Evolutionary conservation across 2,329 filamentous ascomycete species (phyloP), one percentile per base, ranked within the genome.

Genomic region (Ceratocystis cubensis): DNA sequence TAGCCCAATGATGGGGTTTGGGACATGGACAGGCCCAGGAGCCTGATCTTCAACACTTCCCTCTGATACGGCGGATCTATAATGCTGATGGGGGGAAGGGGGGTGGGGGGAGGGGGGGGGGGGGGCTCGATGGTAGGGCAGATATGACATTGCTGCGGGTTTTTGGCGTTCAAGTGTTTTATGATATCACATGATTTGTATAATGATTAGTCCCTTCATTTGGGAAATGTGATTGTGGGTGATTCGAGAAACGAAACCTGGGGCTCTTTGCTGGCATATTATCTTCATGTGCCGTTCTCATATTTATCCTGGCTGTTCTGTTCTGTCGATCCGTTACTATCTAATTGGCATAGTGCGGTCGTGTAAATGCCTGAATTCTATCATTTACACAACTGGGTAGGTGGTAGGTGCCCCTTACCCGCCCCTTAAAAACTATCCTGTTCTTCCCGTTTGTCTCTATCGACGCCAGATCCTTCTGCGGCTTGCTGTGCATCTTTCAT

Each of bases 401-500:
- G 37, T 41, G 37, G 10, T 41, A 41, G 37, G 37, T 41, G 37
- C 37, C 13, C 10, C 37, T 41, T 41, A 2, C 37, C 37, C 37
- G 13, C 37, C 37, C 37, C 41, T 73, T 67, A 84, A 68, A 80
- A 83, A 0, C 82, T 82, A 64, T 78, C 78, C 73, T 85, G 81
- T 72, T 84, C 82, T 3, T 71, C 72, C 4, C 72, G 71, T 0
- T 71, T 74, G 20, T 75, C 74, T 50, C 72, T 74, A n/a, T 73
- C 59, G 10, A 20, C 17, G 6, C 53, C 71, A 44, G 72, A 73
- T 30, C 72, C 75, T 1, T 75, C 76, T 6, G 82, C 82, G 28
- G 78, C 79, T 65, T 81, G 80, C 15, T 81, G 82, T 0, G 86
- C 86, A 70, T 85, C 82, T 71, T 79, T 79, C 66, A 91, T 89